Percentiles rank a stretch among this genome's conserved stretches.
Conservation (phyloP, 2,329 filamentous ascomycete species). For the Stagonosporopsis rhizophila region DNA sequence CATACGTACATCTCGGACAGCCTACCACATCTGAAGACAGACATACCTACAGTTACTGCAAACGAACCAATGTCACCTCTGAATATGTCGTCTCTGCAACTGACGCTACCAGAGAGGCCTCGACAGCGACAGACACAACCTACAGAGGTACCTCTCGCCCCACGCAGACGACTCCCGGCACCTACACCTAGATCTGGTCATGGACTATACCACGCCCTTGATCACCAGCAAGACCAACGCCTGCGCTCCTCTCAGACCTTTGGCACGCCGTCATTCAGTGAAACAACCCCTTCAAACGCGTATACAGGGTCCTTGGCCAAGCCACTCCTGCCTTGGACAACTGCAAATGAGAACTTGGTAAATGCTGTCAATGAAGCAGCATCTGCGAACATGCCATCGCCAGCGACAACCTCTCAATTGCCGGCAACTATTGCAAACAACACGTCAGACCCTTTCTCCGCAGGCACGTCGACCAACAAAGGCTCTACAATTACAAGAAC, state of each 20-base stretch:
- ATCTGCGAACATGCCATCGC: conserved; percentile 16
- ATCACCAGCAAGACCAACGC: conserved; percentile 42
- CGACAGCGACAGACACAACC: conserved; percentile 23
- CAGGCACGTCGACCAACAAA: background rate
- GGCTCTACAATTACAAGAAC: conserved; percentile 17
- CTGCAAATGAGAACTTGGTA: conserved; percentile 13
- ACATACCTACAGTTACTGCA: conserved; percentile 11
- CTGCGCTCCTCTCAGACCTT: conserved; percentile 37
- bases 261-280: conserved; percentile 14
- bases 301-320: conserved; percentile 27
- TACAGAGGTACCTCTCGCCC: conserved; percentile 21
- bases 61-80: conserved; percentile 37
- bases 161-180: conserved; percentile 42
- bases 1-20: conserved; percentile 22
- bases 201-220: conserved; percentile 35
- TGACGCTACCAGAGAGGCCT: conserved; percentile 36
- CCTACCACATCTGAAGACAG: conserved; percentile 29
- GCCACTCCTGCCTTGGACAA: conserved; percentile 31
- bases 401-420: conserved; percentile 10
- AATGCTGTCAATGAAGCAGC: conserved; percentile 19
- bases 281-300: background rate
- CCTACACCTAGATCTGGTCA: conserved; percentile 41
- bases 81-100: conserved; percentile 41
- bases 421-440: conserved; percentile 17
- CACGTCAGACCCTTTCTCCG: conserved; percentile 15